These are phyloP conservation scores for Hamigera avellanea DNA, from an alignment of 495 filamentous ascomycete species.

Conservation along the genomic window DNA sequence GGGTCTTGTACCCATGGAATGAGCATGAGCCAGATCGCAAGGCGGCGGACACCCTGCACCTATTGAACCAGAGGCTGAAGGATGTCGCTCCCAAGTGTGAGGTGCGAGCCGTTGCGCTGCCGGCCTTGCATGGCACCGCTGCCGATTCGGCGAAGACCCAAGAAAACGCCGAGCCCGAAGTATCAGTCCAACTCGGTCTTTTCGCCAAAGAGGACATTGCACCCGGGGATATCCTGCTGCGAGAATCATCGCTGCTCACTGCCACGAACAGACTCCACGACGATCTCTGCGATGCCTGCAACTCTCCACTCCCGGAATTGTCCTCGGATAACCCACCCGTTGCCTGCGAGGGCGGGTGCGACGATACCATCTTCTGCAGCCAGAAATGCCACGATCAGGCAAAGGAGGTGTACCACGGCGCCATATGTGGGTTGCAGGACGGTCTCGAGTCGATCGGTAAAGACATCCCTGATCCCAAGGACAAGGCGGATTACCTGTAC, in stretches of 20 bases:
- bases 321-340: constrained; percentile 33
- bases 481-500: constrained; percentile 69
- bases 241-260: constrained; percentile 69
- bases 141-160: constrained; percentile 5
- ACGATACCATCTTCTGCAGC: constrained; percentile 81
- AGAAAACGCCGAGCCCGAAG: constrained; percentile 7
- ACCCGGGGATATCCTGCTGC: constrained; percentile 64
- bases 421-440: constrained; percentile 74
- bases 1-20: constrained; percentile 95
- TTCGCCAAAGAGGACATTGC: constrained; percentile 76
- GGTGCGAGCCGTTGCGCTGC: constrained; percentile 60
- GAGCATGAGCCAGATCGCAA: constrained; percentile 76
- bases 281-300: constrained; percentile 74
- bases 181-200: constrained; percentile 66
- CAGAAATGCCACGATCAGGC: constrained; percentile 58
- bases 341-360: constrained; percentile 57
- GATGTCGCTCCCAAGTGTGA: constrained; percentile 56
- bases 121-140: constrained; percentile 44
- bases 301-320: constrained; percentile 56
- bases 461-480: constrained; percentile 54
- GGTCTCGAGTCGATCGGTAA: constrained; percentile 68
- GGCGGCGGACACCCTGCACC: constrained; percentile 48
- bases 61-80: constrained; percentile 55
- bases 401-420: constrained; percentile 67
- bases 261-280: constrained; percentile 74